Base-by-base conservation (phyloP, 2,329 filamentous ascomycete species). In the Trichoderma breve region DNA sequence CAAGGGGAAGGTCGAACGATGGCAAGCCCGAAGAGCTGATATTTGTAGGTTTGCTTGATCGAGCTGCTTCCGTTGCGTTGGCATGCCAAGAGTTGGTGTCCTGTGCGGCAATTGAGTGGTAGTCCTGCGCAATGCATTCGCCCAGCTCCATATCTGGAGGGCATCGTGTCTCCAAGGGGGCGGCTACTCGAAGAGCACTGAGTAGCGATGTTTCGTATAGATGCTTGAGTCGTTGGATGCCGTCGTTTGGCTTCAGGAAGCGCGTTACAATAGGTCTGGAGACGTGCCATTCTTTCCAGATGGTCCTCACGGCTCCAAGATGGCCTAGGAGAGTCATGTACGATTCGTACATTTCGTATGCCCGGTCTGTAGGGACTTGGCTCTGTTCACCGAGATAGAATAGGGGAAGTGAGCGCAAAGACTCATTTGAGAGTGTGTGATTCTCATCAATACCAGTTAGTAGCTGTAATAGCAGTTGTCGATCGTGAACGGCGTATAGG, bases 251-350 rank as follows among this genome's bases (percentile, higher is more conserved):
- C 55, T 34, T 21, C 32, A 66, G 21, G 9, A 26, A 58, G 12
- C 34, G 57, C 28, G 32, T 36, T 11, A 62, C 60, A 21, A 55
- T 24, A 5, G 36, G 60, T 6, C 62, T 69, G 14, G 74, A 74
- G 24, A 71, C 65, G 34, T 71, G 77, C 76, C 78, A 78, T 74
- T 81, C 80, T 61, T 77, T 78, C 76, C 77, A 77, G 15, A 82
- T 73, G 30, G 77, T 80, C 47, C 78, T 73, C 9, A 76, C 71
- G 6, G 79, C 79, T 8, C 80, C 80, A 9, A 82, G 75, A 15
- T 76, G 75, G 6, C 78, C 79, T 21, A 82, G 73, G 6, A 80
- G 72, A 32, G 57, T 55, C 36, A 82, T 74, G 72, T 80, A 82
- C 1, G 74, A 69, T 26, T 69, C 70, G 68, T 78, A 80, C 18